Percentiles rank a stretch among this genome's conserved stretches.
These are phyloP conservation scores for Aspergillus homomorphus DNA, from an alignment of 495 filamentous ascomycete genomes.

Conservation along the genomic window DNA sequence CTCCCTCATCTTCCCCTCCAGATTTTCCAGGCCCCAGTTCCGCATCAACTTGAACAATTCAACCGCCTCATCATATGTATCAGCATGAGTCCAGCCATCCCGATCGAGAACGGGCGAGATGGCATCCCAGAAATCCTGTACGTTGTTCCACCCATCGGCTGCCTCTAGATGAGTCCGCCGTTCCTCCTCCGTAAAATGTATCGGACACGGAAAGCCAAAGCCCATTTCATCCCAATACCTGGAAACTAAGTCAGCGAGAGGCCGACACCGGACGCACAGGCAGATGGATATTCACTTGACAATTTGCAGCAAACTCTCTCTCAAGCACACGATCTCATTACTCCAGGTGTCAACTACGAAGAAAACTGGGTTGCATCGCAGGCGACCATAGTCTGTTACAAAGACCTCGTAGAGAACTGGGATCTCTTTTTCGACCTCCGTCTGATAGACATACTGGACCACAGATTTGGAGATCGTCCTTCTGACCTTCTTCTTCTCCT, in stretches of 20 bases:
- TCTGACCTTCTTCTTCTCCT: conserved; percentile 17
- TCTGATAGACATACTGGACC: conserved; percentile 24
- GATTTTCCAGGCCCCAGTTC: conserved; percentile 15
- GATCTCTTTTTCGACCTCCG: conserved; percentile 17
- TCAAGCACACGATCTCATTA: conserved; percentile 27
- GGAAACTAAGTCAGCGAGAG: neutral
- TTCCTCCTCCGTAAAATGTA: conserved; percentile 25
- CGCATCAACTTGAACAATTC: conserved; percentile 16
- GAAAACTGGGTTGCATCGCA: conserved; percentile 18
- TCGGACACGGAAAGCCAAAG: conserved; percentile 22
- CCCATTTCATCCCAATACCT: conserved; percentile 27
- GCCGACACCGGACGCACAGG: neutral
- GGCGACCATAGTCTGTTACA: conserved; percentile 7
- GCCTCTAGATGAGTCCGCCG: conserved; percentile 20
- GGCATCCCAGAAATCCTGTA: conserved; percentile 26
- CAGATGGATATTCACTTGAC: conserved; percentile 12
- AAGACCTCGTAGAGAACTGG: conserved; percentile 15
- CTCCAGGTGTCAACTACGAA: conserved; percentile 27
- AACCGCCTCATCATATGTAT: conserved; percentile 17
- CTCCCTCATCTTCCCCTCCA: conserved; percentile 19
- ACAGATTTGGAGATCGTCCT: conserved; percentile 20
- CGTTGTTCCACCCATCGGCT: conserved; percentile 25
- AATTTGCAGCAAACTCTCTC: conserved; percentile 24
- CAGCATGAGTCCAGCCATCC: conserved; percentile 22
- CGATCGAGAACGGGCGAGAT: conserved; percentile 17